phyloP scores from a whole-genome alignment of 495 filamentous ascomycete genomes.

The Aspergillus diversus region DNA sequence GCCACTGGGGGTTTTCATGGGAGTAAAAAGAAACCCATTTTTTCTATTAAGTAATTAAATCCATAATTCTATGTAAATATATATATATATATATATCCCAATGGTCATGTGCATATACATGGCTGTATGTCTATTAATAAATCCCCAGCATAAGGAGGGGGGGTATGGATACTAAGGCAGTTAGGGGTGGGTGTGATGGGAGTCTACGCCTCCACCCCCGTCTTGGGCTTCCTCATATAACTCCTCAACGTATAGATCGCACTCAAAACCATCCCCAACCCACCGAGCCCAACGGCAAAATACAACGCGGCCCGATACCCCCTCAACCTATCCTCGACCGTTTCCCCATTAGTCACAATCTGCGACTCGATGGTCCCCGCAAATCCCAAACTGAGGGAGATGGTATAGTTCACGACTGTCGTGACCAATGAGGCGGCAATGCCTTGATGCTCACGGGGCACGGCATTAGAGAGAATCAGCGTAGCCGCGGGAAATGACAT shows the following conservation, averaged over 20 bases:
- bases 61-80: too few species aligned
- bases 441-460: conserved; percentile 45
- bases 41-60: not conserved
- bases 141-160: not conserved
- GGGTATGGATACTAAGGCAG: not conserved
- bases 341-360: conserved; percentile 37
- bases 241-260: conserved; percentile 18
- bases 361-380: conserved; percentile 63
- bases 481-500: conserved; percentile 45
- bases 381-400: conserved; percentile 67
- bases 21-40: not conserved
- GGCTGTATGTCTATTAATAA: too few species aligned
- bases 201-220: not conserved
- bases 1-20: conserved; percentile 8
- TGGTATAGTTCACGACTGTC: conserved; percentile 68
- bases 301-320: conserved; percentile 46
- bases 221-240: conserved; percentile 2
- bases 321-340: conserved; percentile 26
- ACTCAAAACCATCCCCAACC: conserved; percentile 26
- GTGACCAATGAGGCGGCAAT: conserved; percentile 63
- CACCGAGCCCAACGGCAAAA: conserved; percentile 41
- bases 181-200: too few species aligned
- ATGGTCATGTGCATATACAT: too few species aligned
- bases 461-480: conserved; percentile 39
- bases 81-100: too few species aligned